Base-by-base conservation (phyloP, 257 asterid species). In the Salvia rosmarinus region DNA sequence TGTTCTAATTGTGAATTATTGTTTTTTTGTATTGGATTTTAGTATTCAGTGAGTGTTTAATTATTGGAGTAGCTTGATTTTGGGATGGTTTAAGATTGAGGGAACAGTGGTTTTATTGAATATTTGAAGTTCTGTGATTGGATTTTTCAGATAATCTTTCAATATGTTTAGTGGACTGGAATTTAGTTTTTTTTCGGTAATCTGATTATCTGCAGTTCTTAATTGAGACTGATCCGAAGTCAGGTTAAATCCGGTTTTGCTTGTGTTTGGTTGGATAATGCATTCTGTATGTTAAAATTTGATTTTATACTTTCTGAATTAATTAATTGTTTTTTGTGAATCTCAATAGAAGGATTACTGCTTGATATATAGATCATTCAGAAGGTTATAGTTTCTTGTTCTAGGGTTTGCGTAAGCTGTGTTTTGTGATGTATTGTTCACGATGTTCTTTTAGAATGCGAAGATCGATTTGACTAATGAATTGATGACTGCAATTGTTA, bases 81-180 rank as follows among this genome's bases (percentile, higher is more conserved):
- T 30, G 69, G 23, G 71, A 56, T 75, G 72, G 43, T 67, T 52
- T 67, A 9, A 49, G 61, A 72, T 72, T 21, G 19, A 39, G 40
- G 8, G n/a, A 20, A 72, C 57, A 50, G 74, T 19, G 16, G 11
- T 63, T 35, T 47, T 43, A 16, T 57, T 52, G 57, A 51, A 55
- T 34, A 46, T 20, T 64, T 65, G 44, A 37, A 30, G 50, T 34
- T 55, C 25, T 73, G 75, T 52, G 54, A 35, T 67, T 68, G 75
- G 25, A 37, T 35, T 69, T 1, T 68, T 43, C 40, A 17, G 46
- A 67, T 58, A 6, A 20, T 21, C 35, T 5, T 12, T 43, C 11
- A 11, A 25, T 60, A 4, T 25, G 37, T 14, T 34, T 23, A 50
- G 42, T 13, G 8, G 66, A 19, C 37, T 58, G 63, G 25, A 21